phyloP scores from a whole-genome alignment of 176 grass and related monocot genomes.

The Carex kokanica region DNA sequence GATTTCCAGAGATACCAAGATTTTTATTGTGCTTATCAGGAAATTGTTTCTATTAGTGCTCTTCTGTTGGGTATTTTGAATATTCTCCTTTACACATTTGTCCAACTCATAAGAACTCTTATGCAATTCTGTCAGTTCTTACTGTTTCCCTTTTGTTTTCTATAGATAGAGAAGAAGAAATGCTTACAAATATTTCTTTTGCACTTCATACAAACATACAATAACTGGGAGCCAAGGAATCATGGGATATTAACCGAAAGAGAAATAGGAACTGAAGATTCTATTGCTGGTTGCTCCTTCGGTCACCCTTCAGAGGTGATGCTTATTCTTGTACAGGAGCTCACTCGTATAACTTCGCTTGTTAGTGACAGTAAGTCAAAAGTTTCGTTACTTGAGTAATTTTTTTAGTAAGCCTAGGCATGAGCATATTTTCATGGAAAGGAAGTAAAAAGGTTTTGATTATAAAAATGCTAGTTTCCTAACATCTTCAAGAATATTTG shows the following conservation, averaged over 20 bases:
- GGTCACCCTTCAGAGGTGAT: constrained; percentile 85
- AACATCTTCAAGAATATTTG: background rate
- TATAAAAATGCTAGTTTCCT: background rate
- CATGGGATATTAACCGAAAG: constrained; percentile 32
- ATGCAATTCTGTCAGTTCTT: constrained; percentile 9
- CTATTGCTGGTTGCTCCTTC: constrained; percentile 58
- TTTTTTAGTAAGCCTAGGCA: background rate
- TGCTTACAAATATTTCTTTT: constrained; percentile 72
- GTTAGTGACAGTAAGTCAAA: constrained; percentile 70
- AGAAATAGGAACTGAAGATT: constrained; percentile 54
- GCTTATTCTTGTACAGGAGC: constrained; percentile 87
- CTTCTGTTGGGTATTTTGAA: background rate
- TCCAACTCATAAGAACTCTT: background rate
- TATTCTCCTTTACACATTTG: background rate
- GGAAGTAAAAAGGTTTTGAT: background rate
- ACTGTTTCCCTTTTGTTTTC: constrained; percentile 14
- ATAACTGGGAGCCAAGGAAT: constrained; percentile 65
- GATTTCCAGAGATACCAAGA: background rate
- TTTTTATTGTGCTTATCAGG: background rate
- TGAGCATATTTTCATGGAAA: background rate
- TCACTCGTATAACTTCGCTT: constrained; percentile 60
- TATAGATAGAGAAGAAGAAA: constrained; percentile 81
- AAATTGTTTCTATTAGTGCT: background rate
- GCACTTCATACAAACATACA: constrained; percentile 78
- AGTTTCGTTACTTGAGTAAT: background rate